phyloP scores from a whole-genome alignment of 108 stramenopile species.

The Fragilaria radians region DNA sequence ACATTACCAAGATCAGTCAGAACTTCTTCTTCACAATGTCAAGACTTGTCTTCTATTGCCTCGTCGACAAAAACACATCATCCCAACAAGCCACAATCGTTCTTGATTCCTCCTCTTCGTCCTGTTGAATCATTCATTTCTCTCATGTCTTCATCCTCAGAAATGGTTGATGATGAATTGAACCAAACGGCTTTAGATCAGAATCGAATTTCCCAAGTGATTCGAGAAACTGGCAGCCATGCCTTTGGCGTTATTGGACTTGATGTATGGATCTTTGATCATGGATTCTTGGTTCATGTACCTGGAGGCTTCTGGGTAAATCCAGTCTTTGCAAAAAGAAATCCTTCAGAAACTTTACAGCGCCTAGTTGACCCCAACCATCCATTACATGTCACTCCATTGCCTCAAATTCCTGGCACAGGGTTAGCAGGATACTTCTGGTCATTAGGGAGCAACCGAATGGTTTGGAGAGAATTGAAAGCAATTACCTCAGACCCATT shows the following conservation, averaged over 20 bases:
- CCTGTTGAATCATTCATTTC: not conserved
- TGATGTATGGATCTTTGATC: slow-evolving; percentile 17
- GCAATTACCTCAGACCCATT: slow-evolving; percentile 15
- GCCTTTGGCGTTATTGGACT: slow-evolving; percentile 8
- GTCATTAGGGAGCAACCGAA: slow-evolving; percentile 3
- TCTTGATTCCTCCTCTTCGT: not conserved
- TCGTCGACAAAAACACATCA: not conserved
- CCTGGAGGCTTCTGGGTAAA: slow-evolving; percentile 12
- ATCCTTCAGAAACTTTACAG: slow-evolving; percentile 6
- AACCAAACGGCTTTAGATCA: not conserved
- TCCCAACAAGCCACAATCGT: not conserved
- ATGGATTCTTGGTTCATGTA: slow-evolving; percentile 2
- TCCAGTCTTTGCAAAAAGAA: not conserved
- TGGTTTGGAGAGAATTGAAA: slow-evolving; percentile 20
- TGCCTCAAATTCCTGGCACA: slow-evolving; percentile 19
- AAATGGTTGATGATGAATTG: not conserved
- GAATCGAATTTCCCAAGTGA: not conserved
- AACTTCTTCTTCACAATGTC: not conserved
- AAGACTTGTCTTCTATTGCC: not conserved
- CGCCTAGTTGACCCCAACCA: slow-evolving; percentile 10
- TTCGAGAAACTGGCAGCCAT: not conserved
- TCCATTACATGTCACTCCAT: slow-evolving; percentile 12
- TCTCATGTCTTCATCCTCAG: not conserved
- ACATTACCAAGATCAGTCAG: not conserved
- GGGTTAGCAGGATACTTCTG: slow-evolving; percentile 38